A percentile compares a stretch with the other conserved stretches of the same genome.
These are phyloP conservation scores for Polyrhizophydium stewartii DNA, from an alignment of 371 early-diverging fungal species.

Conservation along the genomic window DNA sequence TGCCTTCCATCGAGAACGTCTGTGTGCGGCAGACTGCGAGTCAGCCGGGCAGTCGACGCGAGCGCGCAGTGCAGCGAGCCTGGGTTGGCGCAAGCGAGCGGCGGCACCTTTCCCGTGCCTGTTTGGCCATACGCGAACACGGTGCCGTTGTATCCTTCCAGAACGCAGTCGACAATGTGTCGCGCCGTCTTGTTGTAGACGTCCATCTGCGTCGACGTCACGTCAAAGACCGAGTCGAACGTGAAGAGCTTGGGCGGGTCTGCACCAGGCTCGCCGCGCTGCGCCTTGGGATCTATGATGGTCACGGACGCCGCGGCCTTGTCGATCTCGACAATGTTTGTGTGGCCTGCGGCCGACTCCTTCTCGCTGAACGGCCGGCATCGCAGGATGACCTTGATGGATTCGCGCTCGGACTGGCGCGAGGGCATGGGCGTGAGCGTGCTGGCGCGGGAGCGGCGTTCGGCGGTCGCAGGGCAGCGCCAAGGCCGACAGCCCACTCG, in stretches of 20 bases:
- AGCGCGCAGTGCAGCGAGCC: too few relatives aligned
- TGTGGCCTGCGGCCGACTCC: conserved; percentile 49
- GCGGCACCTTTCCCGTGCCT: conserved; percentile 3
- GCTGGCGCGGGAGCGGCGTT: too few relatives aligned
- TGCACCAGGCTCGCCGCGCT: background rate
- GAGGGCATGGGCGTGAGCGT: too few relatives aligned
- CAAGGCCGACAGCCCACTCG: too few relatives aligned
- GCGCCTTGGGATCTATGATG: conserved; percentile 35
- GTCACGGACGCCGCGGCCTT: conserved; percentile 30
- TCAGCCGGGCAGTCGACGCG: too few relatives aligned
- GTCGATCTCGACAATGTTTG: conserved; percentile 44
- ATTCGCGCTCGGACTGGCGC: conserved; percentile 29
- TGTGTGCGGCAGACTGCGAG: too few relatives aligned
- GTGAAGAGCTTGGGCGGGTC: conserved; percentile 48
- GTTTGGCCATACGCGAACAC: conserved; percentile 76
- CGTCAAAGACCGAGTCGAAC: conserved; percentile 52
- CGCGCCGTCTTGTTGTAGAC: conserved; percentile 56
- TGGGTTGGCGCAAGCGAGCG: too few relatives aligned
- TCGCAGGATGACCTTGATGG: conserved; percentile 49
- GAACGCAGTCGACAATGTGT: conserved; percentile 66
- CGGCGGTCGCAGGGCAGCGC: too few relatives aligned
- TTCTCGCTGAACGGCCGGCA: conserved; percentile 53
- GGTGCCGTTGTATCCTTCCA: conserved; percentile 81
- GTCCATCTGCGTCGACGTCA: conserved; percentile 38
- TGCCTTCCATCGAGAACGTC: conserved; percentile 60